Percentiles rank a stretch among this genome's conserved stretches.
Conservation (phyloP, 768 basidiomycete genomes). For the Suillus discolor region DNA sequence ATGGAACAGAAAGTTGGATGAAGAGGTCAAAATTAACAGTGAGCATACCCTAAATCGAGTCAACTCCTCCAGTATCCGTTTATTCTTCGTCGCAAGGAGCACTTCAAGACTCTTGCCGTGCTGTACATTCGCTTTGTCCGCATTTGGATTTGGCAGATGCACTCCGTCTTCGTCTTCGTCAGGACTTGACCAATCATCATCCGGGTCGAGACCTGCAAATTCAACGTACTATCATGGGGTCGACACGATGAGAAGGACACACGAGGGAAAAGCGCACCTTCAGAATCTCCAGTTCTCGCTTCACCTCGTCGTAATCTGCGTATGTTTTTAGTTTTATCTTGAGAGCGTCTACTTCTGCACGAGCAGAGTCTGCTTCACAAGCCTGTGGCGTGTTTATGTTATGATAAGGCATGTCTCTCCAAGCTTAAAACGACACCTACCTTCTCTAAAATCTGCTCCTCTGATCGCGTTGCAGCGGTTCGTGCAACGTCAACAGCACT, state of each 20-base stretch:
- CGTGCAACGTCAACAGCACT: conserved; percentile 56
- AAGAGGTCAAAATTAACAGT: neutral
- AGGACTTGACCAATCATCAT: conserved; percentile 46
- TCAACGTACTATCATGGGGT: conserved; percentile 77
- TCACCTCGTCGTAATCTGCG: conserved; percentile 93
- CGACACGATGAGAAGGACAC: neutral
- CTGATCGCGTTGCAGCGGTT: neutral
- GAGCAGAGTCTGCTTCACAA: conserved; percentile 2
- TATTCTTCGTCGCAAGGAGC: conserved; percentile 92
- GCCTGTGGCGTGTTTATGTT: neutral
- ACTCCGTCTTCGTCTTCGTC: conserved; percentile 52
- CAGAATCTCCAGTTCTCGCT: conserved; percentile 97
- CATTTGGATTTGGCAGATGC: conserved; percentile 86
- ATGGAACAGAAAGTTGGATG: neutral
- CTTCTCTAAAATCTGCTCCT: neutral
- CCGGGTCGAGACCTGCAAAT: conserved; percentile 82
- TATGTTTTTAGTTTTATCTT: conserved; percentile 71
- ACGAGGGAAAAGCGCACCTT: conserved; percentile 60
- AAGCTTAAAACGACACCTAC: neutral
- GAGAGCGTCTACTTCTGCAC: conserved; percentile 65
- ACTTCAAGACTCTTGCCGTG: conserved; percentile 86
- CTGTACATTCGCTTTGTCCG: conserved; percentile 76
- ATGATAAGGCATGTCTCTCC: neutral
- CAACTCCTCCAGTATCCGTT: conserved; percentile 87
- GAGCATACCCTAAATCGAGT: conserved; percentile 81